phyloP scores from a whole-genome alignment of 2,329 filamentous ascomycete species.

The Verruconis gallopava region DNA sequence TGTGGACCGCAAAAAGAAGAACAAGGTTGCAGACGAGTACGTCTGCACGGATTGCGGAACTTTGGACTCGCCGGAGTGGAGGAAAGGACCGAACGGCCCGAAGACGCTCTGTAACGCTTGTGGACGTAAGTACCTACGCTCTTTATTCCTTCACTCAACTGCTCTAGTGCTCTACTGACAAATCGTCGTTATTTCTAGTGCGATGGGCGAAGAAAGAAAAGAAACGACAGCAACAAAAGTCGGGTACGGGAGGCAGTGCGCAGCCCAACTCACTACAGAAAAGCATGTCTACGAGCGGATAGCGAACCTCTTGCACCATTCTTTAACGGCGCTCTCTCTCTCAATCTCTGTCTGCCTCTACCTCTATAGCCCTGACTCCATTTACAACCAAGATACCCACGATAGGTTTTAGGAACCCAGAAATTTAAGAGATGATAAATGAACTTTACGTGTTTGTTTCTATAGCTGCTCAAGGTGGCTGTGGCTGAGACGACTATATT shows the following conservation, averaged over 20 bases:
- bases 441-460: too few species aligned
- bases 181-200: conserved; percentile 30
- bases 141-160: not conserved
- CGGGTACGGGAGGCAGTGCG: not conserved
- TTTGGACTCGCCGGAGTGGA: conserved; percentile 87
- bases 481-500: too few species aligned
- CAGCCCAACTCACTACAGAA: not conserved
- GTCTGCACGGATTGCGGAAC: conserved; percentile 94
- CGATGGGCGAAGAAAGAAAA: conserved; percentile 63
- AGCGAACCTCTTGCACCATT: too few species aligned
- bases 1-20: conserved; percentile 74
- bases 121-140: conserved; percentile 53
- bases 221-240: conserved; percentile 31
- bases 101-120: conserved; percentile 96
- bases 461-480: too few species aligned
- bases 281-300: not conserved
- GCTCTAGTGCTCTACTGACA: conserved; percentile 12
- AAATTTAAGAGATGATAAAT: too few species aligned
- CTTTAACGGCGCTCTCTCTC: too few species aligned
- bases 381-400: too few species aligned
- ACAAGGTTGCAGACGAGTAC: conserved; percentile 73
- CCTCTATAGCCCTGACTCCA: too few species aligned
- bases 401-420: too few species aligned
- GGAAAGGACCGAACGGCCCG: conserved; percentile 81
- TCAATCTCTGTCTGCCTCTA: too few species aligned